These are phyloP conservation scores for Euptelea pleiosperma DNA, from an alignment of 164 flowering plant genomes.

Conservation along the genomic window DNA sequence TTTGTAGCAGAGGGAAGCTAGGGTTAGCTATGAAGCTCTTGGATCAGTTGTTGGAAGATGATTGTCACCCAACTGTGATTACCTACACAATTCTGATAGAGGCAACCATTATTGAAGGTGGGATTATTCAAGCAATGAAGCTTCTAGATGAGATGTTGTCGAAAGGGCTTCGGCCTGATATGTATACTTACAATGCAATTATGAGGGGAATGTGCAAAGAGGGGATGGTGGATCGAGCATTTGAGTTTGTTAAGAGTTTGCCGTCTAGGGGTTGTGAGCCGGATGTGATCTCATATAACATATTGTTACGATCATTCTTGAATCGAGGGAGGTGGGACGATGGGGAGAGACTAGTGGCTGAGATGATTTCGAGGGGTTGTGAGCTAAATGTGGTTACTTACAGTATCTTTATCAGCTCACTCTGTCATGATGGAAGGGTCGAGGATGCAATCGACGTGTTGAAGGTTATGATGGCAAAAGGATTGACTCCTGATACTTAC, in stretches of 20 bases:
- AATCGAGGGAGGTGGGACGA: slow-evolving; percentile 53
- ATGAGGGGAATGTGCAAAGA: slow-evolving; percentile 75
- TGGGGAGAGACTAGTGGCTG: slow-evolving; percentile 47
- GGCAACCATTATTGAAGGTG: slow-evolving; percentile 54
- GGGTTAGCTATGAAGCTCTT: slow-evolving; percentile 50
- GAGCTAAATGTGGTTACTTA: slow-evolving; percentile 66
- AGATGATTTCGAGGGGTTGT: slow-evolving; percentile 55
- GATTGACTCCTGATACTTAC: slow-evolving; percentile 60
- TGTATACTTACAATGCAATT: slow-evolving; percentile 65
- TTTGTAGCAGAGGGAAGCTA: slow-evolving; percentile 66
- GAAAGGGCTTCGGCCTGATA: slow-evolving; percentile 59
- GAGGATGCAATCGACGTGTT: slow-evolving; percentile 54
- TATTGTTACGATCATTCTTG: slow-evolving; percentile 51
- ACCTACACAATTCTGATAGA: slow-evolving; percentile 81
- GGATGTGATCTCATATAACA: slow-evolving; percentile 64
- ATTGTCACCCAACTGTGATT: slow-evolving; percentile 59
- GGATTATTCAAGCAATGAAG: slow-evolving; percentile 52
- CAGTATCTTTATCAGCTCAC: slow-evolving; percentile 57
- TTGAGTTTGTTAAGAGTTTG: slow-evolving; percentile 47
- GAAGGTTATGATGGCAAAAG: slow-evolving; percentile 58
- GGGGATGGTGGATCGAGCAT: slow-evolving; percentile 57
- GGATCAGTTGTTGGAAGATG: slow-evolving; percentile 51
- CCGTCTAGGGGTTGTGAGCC: slow-evolving; percentile 46
- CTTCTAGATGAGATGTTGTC: slow-evolving; percentile 64
- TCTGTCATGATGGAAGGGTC: slow-evolving; percentile 63